Evolutionary conservation across 163 green algal species (phyloP).

Genomic region (Scenedesmus sp.): DNA sequence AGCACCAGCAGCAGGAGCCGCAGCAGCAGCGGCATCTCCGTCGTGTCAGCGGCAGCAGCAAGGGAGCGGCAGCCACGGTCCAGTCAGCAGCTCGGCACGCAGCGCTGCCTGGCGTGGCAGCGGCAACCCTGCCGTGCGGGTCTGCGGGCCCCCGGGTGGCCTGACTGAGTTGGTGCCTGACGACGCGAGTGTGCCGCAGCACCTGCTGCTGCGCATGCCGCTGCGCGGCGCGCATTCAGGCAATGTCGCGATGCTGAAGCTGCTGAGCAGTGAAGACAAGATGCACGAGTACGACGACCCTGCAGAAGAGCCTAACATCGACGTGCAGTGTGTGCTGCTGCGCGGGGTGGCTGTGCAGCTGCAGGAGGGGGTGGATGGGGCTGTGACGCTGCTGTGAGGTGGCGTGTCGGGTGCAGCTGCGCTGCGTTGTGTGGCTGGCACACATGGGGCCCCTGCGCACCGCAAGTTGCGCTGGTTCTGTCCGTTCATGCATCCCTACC

Average conservation of each 20-base stretch:
- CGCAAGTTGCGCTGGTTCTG: too few relatives aligned
- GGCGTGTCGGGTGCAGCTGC: not conserved
- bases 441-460: too few relatives aligned
- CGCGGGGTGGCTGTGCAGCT: constrained; percentile 8
- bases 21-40: too few relatives aligned
- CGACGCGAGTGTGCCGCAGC: not conserved
- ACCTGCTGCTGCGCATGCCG: constrained; percentile 29
- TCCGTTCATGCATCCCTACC: too few relatives aligned
- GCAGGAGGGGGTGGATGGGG: not conserved
- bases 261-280: constrained; percentile 27
- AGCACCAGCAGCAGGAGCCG: not conserved
- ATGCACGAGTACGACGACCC: constrained; percentile 35
- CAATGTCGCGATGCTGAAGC: constrained; percentile 17
- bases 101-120: not conserved
- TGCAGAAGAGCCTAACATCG: constrained; percentile 38
- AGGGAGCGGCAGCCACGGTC: not conserved
- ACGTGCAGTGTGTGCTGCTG: constrained; percentile 32
- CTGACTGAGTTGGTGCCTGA: not conserved
- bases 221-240: not conserved
- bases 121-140: not conserved
- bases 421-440: not conserved
- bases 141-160: not conserved
- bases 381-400: not conserved
- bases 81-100: not conserved
- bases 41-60: not conserved